Base-by-base conservation (phyloP, 345 rosid genomes). In the Adansonia digitata region DNA sequence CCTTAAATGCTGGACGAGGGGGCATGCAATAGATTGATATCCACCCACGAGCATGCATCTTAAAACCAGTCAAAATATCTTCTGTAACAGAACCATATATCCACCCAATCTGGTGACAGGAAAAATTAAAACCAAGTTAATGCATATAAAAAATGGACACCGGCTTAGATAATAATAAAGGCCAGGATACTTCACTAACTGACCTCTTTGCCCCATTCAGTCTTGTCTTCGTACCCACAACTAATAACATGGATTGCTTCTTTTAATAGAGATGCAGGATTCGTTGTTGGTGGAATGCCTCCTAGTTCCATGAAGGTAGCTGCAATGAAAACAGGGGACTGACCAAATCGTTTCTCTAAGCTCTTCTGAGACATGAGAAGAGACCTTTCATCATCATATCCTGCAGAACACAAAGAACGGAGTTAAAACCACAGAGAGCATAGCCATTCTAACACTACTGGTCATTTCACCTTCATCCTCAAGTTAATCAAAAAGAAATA, bases 21-120 rank as follows among this genome's bases (percentile, higher is more conserved):
- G 99, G 99, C 95, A 92, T 89, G 82, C 99, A 96, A 79, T 96
- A 96, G 73, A 96, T 74, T n/a, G 99, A 96, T 76, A 92, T 89
- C 99, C 99, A 96, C 40, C 99, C 99, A 68, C 97, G 99, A 74
- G 98, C 94, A 79, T 96, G 99, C 99, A 96, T 96, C 88, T 96
- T 96, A 79, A 96, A 96, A 70, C 99, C 99, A 42, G 99, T 96
- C 75, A 93, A 85, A 86, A 95, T 95, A 88, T 95, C 99, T 86
- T 95, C 99, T 5, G 99, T 95, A 65, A 95, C 98, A 5, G 99
- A 96, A 78, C 99, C 99, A 71, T 96, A 96, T 78, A 96, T 96
- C 99, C 99, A 96, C 70, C 99, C 99, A 82, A 93, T 92, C 99
- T 96, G 84, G 37, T 68, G 48, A 63, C 15, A 75, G 4, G n/a